Evolutionary conservation across 83 land plant species (phyloP).

Genomic region (Picea engelmannii): DNA sequence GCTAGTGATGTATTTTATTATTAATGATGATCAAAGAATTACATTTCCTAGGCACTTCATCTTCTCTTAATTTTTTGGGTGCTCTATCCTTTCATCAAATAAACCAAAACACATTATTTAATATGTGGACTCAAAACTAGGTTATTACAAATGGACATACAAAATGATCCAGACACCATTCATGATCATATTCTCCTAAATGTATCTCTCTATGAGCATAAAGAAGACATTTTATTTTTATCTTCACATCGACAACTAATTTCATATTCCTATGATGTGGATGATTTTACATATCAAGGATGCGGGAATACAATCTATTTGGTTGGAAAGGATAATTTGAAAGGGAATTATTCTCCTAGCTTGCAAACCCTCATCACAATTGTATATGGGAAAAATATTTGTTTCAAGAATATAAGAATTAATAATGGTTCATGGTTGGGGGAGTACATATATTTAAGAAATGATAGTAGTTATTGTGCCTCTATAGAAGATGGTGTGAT

Average conservation of each 20-base stretch:
- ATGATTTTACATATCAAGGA: constrained; percentile 93
- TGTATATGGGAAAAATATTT: constrained; percentile 84
- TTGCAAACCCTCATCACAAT: constrained; percentile 63
- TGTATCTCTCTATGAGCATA: constrained; percentile 54
- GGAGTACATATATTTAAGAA: constrained; percentile 70
- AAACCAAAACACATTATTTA: too few species aligned
- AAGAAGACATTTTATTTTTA: constrained; percentile 56
- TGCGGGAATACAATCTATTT: constrained; percentile 74
- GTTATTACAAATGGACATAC: constrained; percentile 31
- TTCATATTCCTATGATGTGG: constrained; percentile 62
- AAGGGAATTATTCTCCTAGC: constrained; percentile 20
- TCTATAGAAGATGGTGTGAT: constrained; percentile 84
- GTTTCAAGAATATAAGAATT: constrained; percentile 85
- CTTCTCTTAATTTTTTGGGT: too few species aligned
- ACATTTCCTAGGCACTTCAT: too few species aligned
- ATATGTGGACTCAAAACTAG: too few species aligned
- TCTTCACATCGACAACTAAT: constrained; percentile 74
- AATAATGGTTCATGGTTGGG: constrained; percentile 84
- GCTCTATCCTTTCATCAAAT: too few species aligned
- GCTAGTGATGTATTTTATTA: too few species aligned
- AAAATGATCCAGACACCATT: constrained; percentile 57
- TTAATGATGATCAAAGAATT: too few species aligned
- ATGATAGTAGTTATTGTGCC: constrained; percentile 75
- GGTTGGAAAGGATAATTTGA: constrained; percentile 36
- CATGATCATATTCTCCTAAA: constrained; percentile 60